phyloP scores from a whole-genome alignment of 768 basidiomycete species.

The Mycena maculata region DNA sequence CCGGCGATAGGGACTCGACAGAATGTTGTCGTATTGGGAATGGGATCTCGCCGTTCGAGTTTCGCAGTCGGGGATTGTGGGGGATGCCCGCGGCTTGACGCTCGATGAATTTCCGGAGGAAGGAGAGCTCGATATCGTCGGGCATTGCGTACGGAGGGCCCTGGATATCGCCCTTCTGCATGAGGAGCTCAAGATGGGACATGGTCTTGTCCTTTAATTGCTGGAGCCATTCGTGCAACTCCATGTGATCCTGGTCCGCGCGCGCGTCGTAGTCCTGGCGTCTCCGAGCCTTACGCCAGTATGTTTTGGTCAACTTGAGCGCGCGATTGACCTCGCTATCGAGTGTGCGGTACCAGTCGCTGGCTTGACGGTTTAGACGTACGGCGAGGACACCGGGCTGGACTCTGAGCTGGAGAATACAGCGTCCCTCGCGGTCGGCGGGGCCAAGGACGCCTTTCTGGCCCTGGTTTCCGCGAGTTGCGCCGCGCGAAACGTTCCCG shows the following conservation, averaged over 20 bases:
- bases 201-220: slow-evolving; percentile 91
- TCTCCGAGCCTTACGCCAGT: slow-evolving; percentile 85
- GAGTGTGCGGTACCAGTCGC: slow-evolving; percentile 85
- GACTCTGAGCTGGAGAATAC: slow-evolving; percentile 81
- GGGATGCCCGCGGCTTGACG: slow-evolving; percentile 79
- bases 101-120: slow-evolving; percentile 86
- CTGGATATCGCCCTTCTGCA: slow-evolving; percentile 89
- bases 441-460: slow-evolving; percentile 83
- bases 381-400: slow-evolving; percentile 87
- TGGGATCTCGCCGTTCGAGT: slow-evolving; percentile 37
- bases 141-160: slow-evolving; percentile 87
- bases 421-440: slow-evolving; percentile 80
- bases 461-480: slow-evolving; percentile 87
- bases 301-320: slow-evolving; percentile 86
- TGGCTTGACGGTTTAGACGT: slow-evolving; percentile 76
- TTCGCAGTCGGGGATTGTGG: slow-evolving; percentile 84
- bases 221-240: slow-evolving; percentile 88
- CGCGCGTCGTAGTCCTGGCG: slow-evolving; percentile 88
- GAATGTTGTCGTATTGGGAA: slow-evolving; percentile 56
- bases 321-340: slow-evolving; percentile 84
- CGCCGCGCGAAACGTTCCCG: slow-evolving; percentile 86
- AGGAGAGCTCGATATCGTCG: slow-evolving; percentile 80
- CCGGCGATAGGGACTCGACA: slow-evolving; percentile 59
- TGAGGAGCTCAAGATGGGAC: slow-evolving; percentile 87
- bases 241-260: slow-evolving; percentile 91